A percentile compares a stretch with the other conserved stretches of the same genome.
These are phyloP conservation scores for Firmiana major DNA, from an alignment of 345 rosid genomes.

Conservation along the genomic window DNA sequence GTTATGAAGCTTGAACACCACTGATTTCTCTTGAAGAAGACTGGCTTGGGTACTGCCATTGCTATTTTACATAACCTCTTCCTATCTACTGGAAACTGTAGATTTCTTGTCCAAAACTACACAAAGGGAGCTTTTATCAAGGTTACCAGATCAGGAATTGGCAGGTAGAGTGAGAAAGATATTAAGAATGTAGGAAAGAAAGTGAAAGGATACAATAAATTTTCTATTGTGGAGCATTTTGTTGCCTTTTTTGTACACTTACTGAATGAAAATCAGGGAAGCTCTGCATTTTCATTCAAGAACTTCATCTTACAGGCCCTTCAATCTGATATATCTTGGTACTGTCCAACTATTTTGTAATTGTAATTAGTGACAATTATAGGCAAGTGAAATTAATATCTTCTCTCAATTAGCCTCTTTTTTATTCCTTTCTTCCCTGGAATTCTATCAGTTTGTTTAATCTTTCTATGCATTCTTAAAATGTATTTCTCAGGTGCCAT, in stretches of 20 bases:
- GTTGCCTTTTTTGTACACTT: background rate
- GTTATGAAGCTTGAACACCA: background rate
- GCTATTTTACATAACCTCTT: constrained; percentile 12
- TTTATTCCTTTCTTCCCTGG: background rate
- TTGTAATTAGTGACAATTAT: background rate
- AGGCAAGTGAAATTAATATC: no score
- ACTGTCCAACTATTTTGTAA: background rate
- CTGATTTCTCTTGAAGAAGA: background rate
- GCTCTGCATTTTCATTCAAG: background rate
- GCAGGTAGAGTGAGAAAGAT: constrained; percentile 5
- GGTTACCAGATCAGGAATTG: constrained; percentile 5
- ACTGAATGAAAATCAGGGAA: background rate
- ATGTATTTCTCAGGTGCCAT: no score
- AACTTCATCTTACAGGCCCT: background rate
- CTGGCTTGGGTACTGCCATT: background rate
- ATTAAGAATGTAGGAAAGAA: background rate
- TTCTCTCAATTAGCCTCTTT: background rate
- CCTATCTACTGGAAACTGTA: constrained; percentile 38
- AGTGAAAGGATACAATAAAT: background rate
- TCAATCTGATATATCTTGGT: background rate
- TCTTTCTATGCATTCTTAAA: no score
- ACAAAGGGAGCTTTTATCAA: constrained; percentile 22
- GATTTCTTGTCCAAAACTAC: constrained; percentile 14
- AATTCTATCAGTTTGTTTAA: background rate
- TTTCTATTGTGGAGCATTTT: background rate